Evolutionary conservation across 1,284 basidiomycete species (phyloP).

Genomic region (Naganishia albida): DNA sequence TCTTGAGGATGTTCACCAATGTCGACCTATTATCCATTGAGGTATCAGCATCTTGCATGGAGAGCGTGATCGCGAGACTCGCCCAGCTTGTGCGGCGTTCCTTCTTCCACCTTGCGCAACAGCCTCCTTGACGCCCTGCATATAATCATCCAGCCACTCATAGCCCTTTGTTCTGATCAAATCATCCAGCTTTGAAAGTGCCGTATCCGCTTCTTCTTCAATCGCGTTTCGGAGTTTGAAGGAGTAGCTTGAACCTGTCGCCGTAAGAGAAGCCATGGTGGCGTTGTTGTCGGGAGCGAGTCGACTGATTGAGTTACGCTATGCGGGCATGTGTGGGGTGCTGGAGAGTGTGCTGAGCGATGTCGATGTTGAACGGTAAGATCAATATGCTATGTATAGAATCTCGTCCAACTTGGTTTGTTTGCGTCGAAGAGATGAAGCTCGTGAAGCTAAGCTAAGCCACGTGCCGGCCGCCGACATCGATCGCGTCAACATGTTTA

Average conservation of each 20-base stretch:
- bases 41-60: not conserved
- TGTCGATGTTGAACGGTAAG: not conserved
- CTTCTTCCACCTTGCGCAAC: slow-evolving; percentile 27
- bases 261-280: slow-evolving; percentile 39
- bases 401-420: slow-evolving; percentile 25
- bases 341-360: not conserved
- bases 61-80: not conserved
- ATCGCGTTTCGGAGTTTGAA: slow-evolving; percentile 33
- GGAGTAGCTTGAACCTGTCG: slow-evolving; percentile 43
- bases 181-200: slow-evolving; percentile 44
- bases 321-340: not conserved
- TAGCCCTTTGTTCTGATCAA: slow-evolving; percentile 47
- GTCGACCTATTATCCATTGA: slow-evolving; percentile 39
- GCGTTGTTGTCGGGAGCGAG: slow-evolving; percentile 8
- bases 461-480: slow-evolving; percentile 12
- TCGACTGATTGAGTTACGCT: not conserved
- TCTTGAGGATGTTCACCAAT: slow-evolving; percentile 52
- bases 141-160: slow-evolving; percentile 52
- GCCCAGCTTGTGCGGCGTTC: slow-evolving; percentile 25
- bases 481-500: slow-evolving; percentile 22
- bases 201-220: slow-evolving; percentile 41
- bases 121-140: slow-evolving; percentile 43
- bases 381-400: slow-evolving; percentile 6
- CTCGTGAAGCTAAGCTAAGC: slow-evolving; percentile 4
- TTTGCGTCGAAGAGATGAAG: not conserved